Evolutionary conservation across 2,329 filamentous ascomycete species (phyloP).

Genomic region (Alternaria sp.): DNA sequence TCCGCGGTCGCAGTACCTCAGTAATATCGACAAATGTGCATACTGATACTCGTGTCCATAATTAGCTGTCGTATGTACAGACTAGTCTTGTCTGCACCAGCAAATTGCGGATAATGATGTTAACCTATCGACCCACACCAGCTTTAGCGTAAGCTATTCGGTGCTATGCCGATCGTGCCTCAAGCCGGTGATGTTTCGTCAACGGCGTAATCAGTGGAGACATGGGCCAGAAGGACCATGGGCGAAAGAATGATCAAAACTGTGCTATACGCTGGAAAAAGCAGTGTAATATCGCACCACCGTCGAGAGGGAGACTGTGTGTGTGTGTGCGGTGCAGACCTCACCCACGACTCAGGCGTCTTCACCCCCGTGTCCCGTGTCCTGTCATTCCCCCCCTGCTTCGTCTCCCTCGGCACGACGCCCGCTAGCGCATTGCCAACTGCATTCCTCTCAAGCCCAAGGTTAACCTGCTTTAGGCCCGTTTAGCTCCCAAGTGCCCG

Average conservation of each 20-base stretch:
- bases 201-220: constrained; percentile 15
- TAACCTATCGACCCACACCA: constrained; percentile 5
- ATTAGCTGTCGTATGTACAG: not conserved
- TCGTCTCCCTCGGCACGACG: constrained; percentile 23
- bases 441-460: constrained; percentile 35
- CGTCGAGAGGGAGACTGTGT: not conserved
- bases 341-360: constrained; percentile 1
- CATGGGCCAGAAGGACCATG: not conserved
- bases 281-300: not conserved
- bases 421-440: constrained; percentile 24
- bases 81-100: not conserved
- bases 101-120: constrained; percentile 12
- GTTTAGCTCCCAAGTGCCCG: constrained; percentile 36
- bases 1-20: not conserved
- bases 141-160: constrained; percentile 6
- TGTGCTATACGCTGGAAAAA: not conserved
- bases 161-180: constrained; percentile 21
- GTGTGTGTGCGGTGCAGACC: not conserved
- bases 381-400: constrained; percentile 7
- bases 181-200: constrained; percentile 19
- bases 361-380: not conserved
- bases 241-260: not conserved
- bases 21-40: not conserved
- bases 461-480: constrained; percentile 40
- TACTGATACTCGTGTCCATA: not conserved